Conservation (phyloP, 116 monocot genomes). For the Papilionanthe hybrid region DNA sequence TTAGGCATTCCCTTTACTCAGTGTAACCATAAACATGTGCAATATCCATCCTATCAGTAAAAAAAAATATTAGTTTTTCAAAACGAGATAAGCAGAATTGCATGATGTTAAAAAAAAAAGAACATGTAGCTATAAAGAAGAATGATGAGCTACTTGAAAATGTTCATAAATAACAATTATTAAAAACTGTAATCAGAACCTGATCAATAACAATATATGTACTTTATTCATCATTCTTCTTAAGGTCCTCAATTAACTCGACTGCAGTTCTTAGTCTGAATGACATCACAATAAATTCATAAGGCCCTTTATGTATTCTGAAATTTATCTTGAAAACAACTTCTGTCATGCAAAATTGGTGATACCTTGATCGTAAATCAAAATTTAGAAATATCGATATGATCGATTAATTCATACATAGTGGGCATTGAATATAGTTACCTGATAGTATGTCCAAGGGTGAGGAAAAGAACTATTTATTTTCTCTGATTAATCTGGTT, state of each 20-base stretch:
- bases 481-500: no score
- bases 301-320: no score
- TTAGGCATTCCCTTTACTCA: not conserved
- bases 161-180: not conserved
- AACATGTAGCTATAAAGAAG: not conserved
- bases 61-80: no score
- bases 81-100: not conserved
- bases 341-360: no score
- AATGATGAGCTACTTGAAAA: not conserved
- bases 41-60: not conserved
- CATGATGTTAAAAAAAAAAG: not conserved
- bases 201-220: conserved; percentile 68
- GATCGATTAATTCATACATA: no score
- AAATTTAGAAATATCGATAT: no score
- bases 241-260: conserved; percentile 61
- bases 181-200: conserved; percentile 27
- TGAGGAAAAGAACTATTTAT: no score
- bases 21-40: not conserved
- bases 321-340: no score
- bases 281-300: no score
- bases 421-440: no score
- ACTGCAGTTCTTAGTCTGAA: conserved; percentile 32
- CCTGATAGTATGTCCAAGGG: no score
- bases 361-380: no score
- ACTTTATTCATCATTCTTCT: conserved; percentile 46